Conservation (phyloP, 2,329 filamentous ascomycete genomes). For the Penicillium palitans region DNA sequence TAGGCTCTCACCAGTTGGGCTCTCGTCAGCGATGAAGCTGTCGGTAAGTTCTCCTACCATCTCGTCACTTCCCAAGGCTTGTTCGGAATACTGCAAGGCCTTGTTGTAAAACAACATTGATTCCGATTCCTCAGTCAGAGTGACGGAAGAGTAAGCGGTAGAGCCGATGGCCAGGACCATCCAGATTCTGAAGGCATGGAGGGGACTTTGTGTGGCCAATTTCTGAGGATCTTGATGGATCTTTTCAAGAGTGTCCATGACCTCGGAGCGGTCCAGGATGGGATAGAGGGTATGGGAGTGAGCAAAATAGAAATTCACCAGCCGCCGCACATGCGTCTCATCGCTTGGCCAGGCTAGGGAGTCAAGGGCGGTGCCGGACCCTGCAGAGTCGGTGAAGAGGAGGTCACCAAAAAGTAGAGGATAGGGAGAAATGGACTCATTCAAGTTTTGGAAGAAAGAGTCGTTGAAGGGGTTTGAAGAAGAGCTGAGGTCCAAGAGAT, state of each 20-base stretch:
- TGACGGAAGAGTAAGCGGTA: constrained; percentile 47
- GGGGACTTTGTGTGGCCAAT: constrained; percentile 29
- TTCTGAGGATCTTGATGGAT: neutral
- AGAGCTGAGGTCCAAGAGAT: neutral
- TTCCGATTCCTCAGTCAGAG: constrained; percentile 47
- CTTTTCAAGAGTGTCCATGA: constrained; percentile 21
- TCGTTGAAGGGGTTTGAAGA: constrained; percentile 19
- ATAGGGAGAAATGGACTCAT: constrained; percentile 4
- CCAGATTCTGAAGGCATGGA: constrained; percentile 48
- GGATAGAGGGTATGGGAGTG: constrained; percentile 52
- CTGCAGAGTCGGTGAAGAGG: neutral
- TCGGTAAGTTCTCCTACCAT: constrained; percentile 33
- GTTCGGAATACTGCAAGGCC: constrained; percentile 46
- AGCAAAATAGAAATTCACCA: constrained; percentile 49
- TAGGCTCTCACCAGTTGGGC: too few species aligned
- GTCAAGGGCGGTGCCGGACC: constrained; percentile 5
- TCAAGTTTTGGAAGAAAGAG: constrained; percentile 9
- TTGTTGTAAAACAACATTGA: constrained; percentile 48
- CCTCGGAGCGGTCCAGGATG: constrained; percentile 40
- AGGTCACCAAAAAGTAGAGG: constrained; percentile 7
- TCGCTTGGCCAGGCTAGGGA: constrained; percentile 11
- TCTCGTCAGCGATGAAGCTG: neutral
- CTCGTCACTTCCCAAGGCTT: constrained; percentile 41
- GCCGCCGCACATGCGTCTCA: constrained; percentile 30
- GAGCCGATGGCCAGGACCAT: constrained; percentile 53